Evolutionary conservation across 371 early-diverging fungal species (phyloP).

Genomic region (Rhizomucor pusillus): DNA sequence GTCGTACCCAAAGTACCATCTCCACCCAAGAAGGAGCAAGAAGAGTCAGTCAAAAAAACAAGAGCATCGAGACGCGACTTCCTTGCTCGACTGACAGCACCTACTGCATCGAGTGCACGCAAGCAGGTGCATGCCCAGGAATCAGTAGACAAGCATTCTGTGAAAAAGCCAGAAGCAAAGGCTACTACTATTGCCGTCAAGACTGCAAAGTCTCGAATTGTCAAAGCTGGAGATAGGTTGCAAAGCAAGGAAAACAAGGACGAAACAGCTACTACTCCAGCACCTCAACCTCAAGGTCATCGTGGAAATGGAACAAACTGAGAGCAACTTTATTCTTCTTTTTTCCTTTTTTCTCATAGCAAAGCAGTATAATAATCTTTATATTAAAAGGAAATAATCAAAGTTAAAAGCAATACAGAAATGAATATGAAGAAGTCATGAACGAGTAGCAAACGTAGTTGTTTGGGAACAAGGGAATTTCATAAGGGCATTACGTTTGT

Average conservation of each 20-base stretch:
- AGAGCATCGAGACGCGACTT: not conserved
- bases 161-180: not conserved
- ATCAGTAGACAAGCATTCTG: too few relatives aligned
- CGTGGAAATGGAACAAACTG: too few relatives aligned
- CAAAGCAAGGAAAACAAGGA: not conserved
- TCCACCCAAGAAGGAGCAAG: not conserved
- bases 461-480: too few relatives aligned
- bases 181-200: constrained; percentile 13
- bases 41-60: not conserved
- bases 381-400: too few relatives aligned
- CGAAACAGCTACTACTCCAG: constrained; percentile 1
- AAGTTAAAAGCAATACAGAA: too few relatives aligned
- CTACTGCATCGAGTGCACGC: constrained; percentile 17
- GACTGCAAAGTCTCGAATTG: constrained; percentile 8
- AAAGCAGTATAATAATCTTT: too few relatives aligned
- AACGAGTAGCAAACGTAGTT: too few relatives aligned
- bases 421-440: too few relatives aligned
- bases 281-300: constrained; percentile 6
- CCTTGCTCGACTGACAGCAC: constrained; percentile 18
- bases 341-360: too few relatives aligned
- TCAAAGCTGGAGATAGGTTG: not conserved
- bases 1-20: not conserved
- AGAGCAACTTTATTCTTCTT: too few relatives aligned
- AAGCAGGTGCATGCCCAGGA: constrained; percentile 2
- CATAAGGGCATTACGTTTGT: too few relatives aligned